Percentiles rank a stretch among this genome's conserved stretches.
Evolutionary conservation across 148 eudicot genomes (phyloP).

Genomic region (Vaccinium myrtillus): DNA sequence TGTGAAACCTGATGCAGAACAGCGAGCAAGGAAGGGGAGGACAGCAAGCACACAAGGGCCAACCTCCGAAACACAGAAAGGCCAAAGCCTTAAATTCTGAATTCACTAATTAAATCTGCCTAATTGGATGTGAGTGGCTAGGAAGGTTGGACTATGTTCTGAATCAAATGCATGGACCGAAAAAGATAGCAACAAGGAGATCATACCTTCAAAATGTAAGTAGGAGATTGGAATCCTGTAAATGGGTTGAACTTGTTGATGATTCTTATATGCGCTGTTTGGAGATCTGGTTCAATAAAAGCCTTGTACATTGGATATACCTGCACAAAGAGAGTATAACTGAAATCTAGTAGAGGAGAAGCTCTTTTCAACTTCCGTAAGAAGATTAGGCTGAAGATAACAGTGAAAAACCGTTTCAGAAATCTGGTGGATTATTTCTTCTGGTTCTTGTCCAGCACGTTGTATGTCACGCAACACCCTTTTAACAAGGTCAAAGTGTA

Average conservation of each 20-base stretch:
- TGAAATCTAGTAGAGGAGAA: slow-evolving; percentile 22
- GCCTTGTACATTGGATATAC: slow-evolving; percentile 99
- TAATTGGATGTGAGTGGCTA: neutral
- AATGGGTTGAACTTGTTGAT: slow-evolving; percentile 93
- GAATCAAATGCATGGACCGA: neutral
- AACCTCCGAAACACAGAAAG: neutral
- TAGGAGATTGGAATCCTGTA: slow-evolving; percentile 87
- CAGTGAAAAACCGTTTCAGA: slow-evolving; percentile 76
- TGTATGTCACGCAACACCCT: slow-evolving; percentile 91
- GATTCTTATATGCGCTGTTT: slow-evolving; percentile 89
- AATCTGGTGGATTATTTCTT: slow-evolving; percentile 94
- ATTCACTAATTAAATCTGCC: neutral
- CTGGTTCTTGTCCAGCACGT: slow-evolving; percentile 95
- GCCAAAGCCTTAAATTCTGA: neutral
- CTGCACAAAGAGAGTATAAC: slow-evolving; percentile 36
- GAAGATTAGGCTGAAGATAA: slow-evolving; percentile 18
- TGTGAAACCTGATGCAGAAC: neutral
- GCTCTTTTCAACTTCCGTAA: slow-evolving; percentile 1
- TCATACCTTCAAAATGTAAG: slow-evolving; percentile 77
- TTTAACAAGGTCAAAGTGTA: slow-evolving; percentile 95
- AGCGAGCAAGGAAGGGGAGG: neutral
- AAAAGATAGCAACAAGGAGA: neutral
- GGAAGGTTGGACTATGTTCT: neutral
- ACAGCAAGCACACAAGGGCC: neutral
- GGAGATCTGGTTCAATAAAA: slow-evolving; percentile 94